Percentiles rank a stretch among this genome's conserved stretches.
Evolutionary conservation across 2,329 filamentous ascomycete species (phyloP).

Genomic region (Grosmannia penicillata): DNA sequence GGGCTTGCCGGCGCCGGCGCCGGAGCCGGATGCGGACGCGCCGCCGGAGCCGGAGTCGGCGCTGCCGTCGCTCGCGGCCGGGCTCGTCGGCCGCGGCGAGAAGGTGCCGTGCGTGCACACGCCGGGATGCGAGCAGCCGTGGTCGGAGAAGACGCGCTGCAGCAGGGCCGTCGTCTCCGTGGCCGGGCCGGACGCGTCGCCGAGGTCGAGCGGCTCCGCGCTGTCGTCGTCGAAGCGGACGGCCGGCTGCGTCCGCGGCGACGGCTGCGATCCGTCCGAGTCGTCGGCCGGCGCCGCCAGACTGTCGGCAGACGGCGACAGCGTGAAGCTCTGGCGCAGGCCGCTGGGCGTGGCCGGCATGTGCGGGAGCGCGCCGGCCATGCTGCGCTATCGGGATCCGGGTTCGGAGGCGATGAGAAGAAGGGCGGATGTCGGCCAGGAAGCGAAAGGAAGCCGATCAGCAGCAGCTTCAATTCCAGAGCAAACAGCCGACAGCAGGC

Average conservation of each 20-base stretch:
- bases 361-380: no score
- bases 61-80: slow-evolving; percentile 20
- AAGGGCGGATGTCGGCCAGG: no score
- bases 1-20: slow-evolving; percentile 17
- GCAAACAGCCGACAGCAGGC: no score
- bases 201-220: slow-evolving; percentile 7
- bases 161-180: slow-evolving; percentile 39
- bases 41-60: slow-evolving; percentile 13
- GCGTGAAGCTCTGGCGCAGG: slow-evolving; percentile 28
- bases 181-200: slow-evolving; percentile 10
- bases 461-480: no score
- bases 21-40: slow-evolving; percentile 1
- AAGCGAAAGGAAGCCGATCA: no score
- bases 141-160: slow-evolving; percentile 17
- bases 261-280: slow-evolving; percentile 6
- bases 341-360: slow-evolving; percentile 28
- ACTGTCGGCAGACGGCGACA: slow-evolving; percentile 5
- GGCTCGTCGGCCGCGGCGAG: slow-evolving; percentile 48
- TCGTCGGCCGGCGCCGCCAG: neutral
- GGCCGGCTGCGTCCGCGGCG: slow-evolving; percentile 6
- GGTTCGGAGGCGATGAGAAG: no score
- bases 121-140: slow-evolving; percentile 27
- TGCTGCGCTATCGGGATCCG: no score
- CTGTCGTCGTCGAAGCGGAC: slow-evolving; percentile 8
- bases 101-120: slow-evolving; percentile 62